These are phyloP conservation scores for Chenopodium berlandieri DNA, from an alignment of 148 eudicot genomes.

Conservation along the genomic window DNA sequence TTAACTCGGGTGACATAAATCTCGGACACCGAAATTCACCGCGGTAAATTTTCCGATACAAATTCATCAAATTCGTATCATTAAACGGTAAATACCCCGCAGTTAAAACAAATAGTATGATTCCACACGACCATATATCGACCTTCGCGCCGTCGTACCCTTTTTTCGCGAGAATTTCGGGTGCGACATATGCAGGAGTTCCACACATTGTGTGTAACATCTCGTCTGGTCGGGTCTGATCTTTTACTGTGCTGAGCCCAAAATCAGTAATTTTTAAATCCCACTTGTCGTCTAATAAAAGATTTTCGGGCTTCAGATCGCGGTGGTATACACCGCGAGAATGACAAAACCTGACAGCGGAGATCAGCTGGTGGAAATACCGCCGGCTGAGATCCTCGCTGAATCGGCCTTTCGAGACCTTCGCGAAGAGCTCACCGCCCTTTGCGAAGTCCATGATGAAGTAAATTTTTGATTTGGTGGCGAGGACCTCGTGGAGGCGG, in stretches of 20 bases:
- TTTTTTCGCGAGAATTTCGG: slow-evolving; percentile 63
- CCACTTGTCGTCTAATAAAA: slow-evolving; percentile 68
- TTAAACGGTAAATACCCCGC: slow-evolving; percentile 80
- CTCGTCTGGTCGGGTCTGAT: slow-evolving; percentile 44
- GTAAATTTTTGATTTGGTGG: slow-evolving; percentile 55
- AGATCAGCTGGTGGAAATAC: slow-evolving; percentile 65
- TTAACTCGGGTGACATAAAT: slow-evolving; percentile 59
- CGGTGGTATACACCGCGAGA: slow-evolving; percentile 68
- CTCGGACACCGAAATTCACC: slow-evolving; percentile 69
- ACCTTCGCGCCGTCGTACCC: slow-evolving; percentile 74
- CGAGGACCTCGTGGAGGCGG: slow-evolving; percentile 56
- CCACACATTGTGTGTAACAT: slow-evolving; percentile 70
- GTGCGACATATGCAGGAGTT: slow-evolving; percentile 88
- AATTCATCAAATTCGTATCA: slow-evolving; percentile 66
- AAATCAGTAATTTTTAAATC: slow-evolving; percentile 58
- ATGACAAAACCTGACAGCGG: slow-evolving; percentile 66
- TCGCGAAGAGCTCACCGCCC: slow-evolving; percentile 72
- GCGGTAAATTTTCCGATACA: slow-evolving; percentile 66
- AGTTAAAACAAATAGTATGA: slow-evolving; percentile 53
- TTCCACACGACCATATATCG: slow-evolving; percentile 80
- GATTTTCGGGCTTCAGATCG: slow-evolving; percentile 69
- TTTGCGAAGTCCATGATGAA: slow-evolving; percentile 69
- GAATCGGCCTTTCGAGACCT: slow-evolving; percentile 57
- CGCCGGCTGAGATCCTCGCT: slow-evolving; percentile 68
- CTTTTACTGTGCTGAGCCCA: slow-evolving; percentile 57